A percentile compares a stretch with the other conserved stretches of the same genome.
Evolutionary conservation across 345 rosid species (phyloP).

Genomic region (Turritis glabra): DNA sequence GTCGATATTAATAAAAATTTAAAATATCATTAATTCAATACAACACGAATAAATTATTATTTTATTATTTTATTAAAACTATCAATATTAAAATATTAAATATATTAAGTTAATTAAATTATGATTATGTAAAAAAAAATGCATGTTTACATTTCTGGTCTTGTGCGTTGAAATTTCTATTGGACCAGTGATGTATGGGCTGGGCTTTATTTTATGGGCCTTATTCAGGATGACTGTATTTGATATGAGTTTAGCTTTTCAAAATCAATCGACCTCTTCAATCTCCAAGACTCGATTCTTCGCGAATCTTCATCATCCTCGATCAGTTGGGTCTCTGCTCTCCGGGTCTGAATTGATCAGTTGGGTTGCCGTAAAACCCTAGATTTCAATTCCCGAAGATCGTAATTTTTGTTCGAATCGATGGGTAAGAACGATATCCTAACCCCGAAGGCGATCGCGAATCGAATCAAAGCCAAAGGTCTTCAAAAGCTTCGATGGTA

Average conservation of each 20-base stretch:
- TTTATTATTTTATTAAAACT: too few species aligned
- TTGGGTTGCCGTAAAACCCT: neutral
- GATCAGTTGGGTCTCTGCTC: neutral
- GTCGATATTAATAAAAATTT: too few species aligned
- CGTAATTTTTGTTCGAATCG: neutral
- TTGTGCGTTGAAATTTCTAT: neutral
- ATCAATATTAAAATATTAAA: too few species aligned
- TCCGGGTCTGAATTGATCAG: neutral
- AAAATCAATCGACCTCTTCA: neutral
- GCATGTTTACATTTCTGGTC: too few species aligned
- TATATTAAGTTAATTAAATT: too few species aligned
- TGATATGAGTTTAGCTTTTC: neutral
- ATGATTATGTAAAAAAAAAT: too few species aligned
- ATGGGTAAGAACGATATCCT: conserved; percentile 97
- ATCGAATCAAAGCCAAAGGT: conserved; percentile 90
- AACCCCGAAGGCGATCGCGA: conserved; percentile 89
- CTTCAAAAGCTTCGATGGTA: conserved; percentile 98
- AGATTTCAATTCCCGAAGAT: neutral
- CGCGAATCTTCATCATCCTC: neutral
- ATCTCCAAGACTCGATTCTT: neutral
- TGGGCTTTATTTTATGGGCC: neutral
- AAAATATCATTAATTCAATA: too few species aligned
- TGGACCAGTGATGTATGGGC: neutral
- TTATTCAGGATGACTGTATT: neutral
- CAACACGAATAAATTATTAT: too few species aligned